Conservation (phyloP, 805 yeast species). For the Candida ulmi region DNA sequence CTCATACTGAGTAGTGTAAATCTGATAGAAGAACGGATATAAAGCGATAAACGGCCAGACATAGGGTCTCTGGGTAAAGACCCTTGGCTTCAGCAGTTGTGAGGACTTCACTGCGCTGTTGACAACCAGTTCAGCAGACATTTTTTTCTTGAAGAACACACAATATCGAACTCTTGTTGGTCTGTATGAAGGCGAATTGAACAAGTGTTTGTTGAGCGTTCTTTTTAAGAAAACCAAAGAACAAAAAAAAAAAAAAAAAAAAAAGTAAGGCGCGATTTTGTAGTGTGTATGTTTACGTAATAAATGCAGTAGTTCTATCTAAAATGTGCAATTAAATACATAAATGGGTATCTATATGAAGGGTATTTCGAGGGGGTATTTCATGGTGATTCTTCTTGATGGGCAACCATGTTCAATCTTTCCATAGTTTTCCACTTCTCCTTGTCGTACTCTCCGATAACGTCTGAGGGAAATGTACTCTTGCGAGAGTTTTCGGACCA, state of each 20-base stretch:
- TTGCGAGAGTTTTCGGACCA: conserved; percentile 29
- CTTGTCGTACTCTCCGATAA: conserved; percentile 58
- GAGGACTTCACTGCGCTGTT: conserved; percentile 71
- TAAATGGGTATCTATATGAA: no score
- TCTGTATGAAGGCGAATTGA: background rate
- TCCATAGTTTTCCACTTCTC: conserved; percentile 60
- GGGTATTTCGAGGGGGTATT: no score
- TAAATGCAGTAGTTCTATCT: no score
- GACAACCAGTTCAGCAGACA: conserved; percentile 43
- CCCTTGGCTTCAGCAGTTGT: conserved; percentile 66
- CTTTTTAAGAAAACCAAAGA: no score
- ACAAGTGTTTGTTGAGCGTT: no score
- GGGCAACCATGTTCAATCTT: conserved; percentile 26
- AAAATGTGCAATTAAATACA: no score
- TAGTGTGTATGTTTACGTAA: no score
- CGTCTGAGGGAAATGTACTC: conserved; percentile 48
- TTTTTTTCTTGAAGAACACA: no score
- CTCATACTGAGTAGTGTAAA: conserved; percentile 69
- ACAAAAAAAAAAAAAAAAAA: no score
- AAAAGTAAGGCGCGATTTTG: no score
- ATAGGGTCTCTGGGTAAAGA: conserved; percentile 60
- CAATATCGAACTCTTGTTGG: no score
- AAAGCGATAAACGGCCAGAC: conserved; percentile 75
- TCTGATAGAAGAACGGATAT: conserved; percentile 67
- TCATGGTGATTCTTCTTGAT: no score